A percentile compares a stretch with the other conserved stretches of the same genome.
Evolutionary conservation across 371 early-diverging fungal genomes (phyloP).

Genomic region (Mitosporidium daphniae): DNA sequence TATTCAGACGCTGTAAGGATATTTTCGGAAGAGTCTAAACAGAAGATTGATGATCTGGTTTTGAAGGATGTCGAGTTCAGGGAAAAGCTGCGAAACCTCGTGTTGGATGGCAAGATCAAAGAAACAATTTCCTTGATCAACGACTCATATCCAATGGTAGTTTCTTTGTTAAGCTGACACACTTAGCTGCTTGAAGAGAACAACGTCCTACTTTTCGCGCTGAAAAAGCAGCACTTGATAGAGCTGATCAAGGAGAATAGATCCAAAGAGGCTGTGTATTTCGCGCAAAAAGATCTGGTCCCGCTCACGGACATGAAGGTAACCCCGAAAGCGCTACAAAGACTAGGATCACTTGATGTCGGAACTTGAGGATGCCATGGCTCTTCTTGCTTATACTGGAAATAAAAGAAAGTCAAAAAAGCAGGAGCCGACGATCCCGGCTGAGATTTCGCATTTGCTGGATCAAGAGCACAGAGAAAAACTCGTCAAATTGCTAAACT

Average conservation of each 20-base stretch:
- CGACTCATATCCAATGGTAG: conserved; percentile 70
- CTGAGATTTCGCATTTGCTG: no score
- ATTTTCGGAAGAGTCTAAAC: conserved; percentile 40
- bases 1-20: conserved; percentile 84
- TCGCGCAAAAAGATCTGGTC: conserved; percentile 79
- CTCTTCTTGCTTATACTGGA: conserved; percentile 51
- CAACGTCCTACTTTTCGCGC: conserved; percentile 54
- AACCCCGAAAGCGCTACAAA: neutral
- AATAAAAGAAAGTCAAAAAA: no score
- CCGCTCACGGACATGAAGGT: conserved; percentile 12
- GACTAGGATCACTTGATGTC: conserved; percentile 61
- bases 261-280: conserved; percentile 39
- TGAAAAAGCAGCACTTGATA: conserved; percentile 72
- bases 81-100: conserved; percentile 53
- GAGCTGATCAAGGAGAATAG: conserved; percentile 45
- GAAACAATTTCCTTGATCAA: conserved; percentile 70
- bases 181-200: conserved; percentile 55
- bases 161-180: neutral
- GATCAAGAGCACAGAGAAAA: no score
- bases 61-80: conserved; percentile 53
- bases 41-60: conserved; percentile 31
- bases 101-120: conserved; percentile 49
- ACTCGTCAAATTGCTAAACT: no score
- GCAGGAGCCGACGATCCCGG: no score
- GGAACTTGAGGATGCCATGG: conserved; percentile 72